phyloP scores from a whole-genome alignment of 768 basidiomycete species.

The Suillus plorans region DNA sequence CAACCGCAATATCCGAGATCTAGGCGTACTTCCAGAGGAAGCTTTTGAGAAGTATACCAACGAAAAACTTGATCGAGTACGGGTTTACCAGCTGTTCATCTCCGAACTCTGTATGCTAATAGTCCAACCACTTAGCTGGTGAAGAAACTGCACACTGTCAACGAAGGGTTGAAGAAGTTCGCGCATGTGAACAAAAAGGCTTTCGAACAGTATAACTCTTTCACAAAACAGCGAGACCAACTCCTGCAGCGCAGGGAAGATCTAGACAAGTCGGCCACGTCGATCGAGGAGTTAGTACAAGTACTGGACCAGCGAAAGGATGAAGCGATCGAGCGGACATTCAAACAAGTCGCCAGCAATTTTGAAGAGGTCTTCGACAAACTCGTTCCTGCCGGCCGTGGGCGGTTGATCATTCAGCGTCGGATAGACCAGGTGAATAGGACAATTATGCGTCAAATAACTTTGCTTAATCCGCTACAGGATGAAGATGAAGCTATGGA shows the following conservation, averaged over 20 bases:
- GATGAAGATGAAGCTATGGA: constrained; percentile 71
- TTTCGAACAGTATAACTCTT: constrained; percentile 97
- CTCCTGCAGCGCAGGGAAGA: constrained; percentile 85
- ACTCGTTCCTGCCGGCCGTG: constrained; percentile 91
- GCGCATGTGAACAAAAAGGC: constrained; percentile 99
- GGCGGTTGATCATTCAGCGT: constrained; percentile 89
- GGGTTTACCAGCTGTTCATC: constrained; percentile 23
- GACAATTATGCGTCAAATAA: background rate
- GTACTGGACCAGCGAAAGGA: constrained; percentile 97
- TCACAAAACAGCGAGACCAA: constrained; percentile 96
- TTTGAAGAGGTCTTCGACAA: constrained; percentile 98
- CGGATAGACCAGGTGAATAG: constrained; percentile 72
- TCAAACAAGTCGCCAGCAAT: constrained; percentile 96
- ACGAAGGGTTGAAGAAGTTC: constrained; percentile 93
- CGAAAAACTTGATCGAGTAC: constrained; percentile 83
- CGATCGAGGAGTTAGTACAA: constrained; percentile 90
- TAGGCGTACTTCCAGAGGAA: constrained; percentile 95
- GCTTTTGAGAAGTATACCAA: constrained; percentile 94
- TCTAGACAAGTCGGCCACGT: constrained; percentile 83
- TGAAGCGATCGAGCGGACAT: constrained; percentile 97
- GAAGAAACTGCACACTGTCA: constrained; percentile 89
- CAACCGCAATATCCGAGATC: constrained; percentile 91
- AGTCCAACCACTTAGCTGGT: constrained; percentile 60
- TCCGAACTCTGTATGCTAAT: constrained; percentile 1
- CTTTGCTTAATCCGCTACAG: constrained; percentile 30